Evolutionary conservation across 345 rosid genomes (phyloP).

Genomic region (Rhodamnia rubescens): DNA sequence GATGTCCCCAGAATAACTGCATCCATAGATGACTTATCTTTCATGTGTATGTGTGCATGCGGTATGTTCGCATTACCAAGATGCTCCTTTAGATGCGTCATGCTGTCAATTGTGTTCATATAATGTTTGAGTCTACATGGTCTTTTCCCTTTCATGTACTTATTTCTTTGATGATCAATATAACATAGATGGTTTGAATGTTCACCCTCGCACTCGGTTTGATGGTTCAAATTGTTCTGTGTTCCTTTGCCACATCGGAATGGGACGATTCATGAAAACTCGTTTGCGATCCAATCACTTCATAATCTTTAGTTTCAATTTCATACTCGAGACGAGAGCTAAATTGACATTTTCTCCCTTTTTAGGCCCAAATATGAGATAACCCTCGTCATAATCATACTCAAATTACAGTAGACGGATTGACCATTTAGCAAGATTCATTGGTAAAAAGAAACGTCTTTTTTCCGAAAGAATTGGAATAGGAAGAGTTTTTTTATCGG

Average conservation of each 20-base stretch:
- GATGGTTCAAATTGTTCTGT: too few species aligned
- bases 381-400: not conserved
- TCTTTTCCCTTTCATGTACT: too few species aligned
- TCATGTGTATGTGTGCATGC: not conserved
- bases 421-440: too few species aligned
- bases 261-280: not conserved
- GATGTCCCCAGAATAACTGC: constrained; percentile 59
- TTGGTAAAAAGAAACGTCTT: too few species aligned
- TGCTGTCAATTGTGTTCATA: too few species aligned
- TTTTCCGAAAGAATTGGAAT: too few species aligned
- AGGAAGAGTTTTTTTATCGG: too few species aligned
- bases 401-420: not conserved
- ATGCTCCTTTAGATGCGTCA: not conserved
- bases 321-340: not conserved
- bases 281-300: not conserved
- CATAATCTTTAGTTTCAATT: not conserved
- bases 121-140: too few species aligned
- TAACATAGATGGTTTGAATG: not conserved
- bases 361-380: not conserved
- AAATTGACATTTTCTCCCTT: not conserved
- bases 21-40: not conserved
- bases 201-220: too few species aligned
- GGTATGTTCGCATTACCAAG: not conserved
- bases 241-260: not conserved
- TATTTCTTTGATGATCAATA: too few species aligned